Evolutionary conservation across 108 stramenopile species (phyloP).

Genomic region (Nitzschia palea): DNA sequence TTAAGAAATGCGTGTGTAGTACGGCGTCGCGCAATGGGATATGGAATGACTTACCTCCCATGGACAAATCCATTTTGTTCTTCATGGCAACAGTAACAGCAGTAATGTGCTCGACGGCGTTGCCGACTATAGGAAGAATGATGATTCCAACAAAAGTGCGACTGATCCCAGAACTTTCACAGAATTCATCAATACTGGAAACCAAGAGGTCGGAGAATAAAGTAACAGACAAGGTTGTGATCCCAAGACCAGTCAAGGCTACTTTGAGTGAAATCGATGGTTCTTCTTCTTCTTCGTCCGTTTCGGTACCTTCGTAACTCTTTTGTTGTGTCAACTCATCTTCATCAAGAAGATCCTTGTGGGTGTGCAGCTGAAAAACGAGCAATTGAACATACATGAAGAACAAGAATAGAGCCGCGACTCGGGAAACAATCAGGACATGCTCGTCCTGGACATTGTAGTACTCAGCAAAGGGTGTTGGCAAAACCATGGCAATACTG

Average conservation of each 20-base stretch:
- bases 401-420: conserved; percentile 83
- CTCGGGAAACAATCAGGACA: conserved; percentile 75
- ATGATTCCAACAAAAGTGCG: conserved; percentile 90
- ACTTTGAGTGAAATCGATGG: conserved; percentile 64
- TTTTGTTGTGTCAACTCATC: neutral
- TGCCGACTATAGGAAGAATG: conserved; percentile 91
- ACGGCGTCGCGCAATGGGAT: neutral
- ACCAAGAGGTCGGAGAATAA: conserved; percentile 82
- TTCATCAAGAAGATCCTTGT: conserved; percentile 79
- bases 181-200: conserved; percentile 85
- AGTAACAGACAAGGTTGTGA: conserved; percentile 75
- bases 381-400: conserved; percentile 90
- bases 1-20: too few species aligned
- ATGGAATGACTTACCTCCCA: conserved; percentile 60
- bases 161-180: conserved; percentile 66
- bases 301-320: neutral
- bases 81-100: conserved; percentile 94
- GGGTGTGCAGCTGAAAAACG: conserved; percentile 92
- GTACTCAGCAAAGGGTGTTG: conserved; percentile 78
- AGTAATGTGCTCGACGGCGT: conserved; percentile 91
- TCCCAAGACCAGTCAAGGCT: conserved; percentile 68
- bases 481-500: conserved; percentile 83
- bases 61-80: conserved; percentile 91
- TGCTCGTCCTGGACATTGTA: conserved; percentile 63
- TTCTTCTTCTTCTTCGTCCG: conserved; percentile 29